phyloP scores from a whole-genome alignment of 805 yeast genomes.

The Hemisphaericaspora nanyangensis region DNA sequence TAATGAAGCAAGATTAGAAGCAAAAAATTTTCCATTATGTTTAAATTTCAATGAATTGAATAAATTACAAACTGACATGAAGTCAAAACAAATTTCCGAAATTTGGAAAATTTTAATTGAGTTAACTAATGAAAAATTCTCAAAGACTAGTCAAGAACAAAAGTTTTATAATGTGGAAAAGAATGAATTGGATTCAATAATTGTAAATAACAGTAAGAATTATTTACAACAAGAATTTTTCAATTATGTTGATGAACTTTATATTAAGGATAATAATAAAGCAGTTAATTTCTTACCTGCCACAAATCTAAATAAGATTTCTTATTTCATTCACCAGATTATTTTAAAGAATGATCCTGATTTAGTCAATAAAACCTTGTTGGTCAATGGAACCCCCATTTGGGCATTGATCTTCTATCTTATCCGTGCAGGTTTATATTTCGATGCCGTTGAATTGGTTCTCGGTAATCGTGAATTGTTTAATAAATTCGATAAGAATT shows the following conservation, averaged over 20 bases:
- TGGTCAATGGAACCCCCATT: slow-evolving; percentile 80
- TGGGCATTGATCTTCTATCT: slow-evolving; percentile 91
- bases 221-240: slow-evolving; percentile 76
- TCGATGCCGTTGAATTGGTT: slow-evolving; percentile 74
- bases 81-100: slow-evolving; percentile 69
- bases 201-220: slow-evolving; percentile 51
- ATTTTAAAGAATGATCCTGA: slow-evolving; percentile 28
- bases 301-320: slow-evolving; percentile 66
- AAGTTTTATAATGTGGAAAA: slow-evolving; percentile 23
- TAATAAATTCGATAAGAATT: slow-evolving; percentile 79
- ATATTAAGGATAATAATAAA: slow-evolving; percentile 49
- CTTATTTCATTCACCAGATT: slow-evolving; percentile 47
- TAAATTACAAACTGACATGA: slow-evolving; percentile 54
- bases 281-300: slow-evolving; percentile 43
- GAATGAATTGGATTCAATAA: slow-evolving; percentile 37
- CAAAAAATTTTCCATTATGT: slow-evolving; percentile 52
- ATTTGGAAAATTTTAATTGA: slow-evolving; percentile 65
- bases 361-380: slow-evolving; percentile 28
- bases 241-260: slow-evolving; percentile 65
- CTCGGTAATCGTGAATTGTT: slow-evolving; percentile 63
- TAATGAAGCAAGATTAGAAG: slow-evolving; percentile 62
- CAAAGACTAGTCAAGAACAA: slow-evolving; percentile 32
- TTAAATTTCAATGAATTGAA: slow-evolving; percentile 59
- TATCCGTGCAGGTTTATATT: slow-evolving; percentile 74
- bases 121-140: slow-evolving; percentile 37